Percentiles rank a stretch among this genome's conserved stretches.
These are phyloP conservation scores for Cordyceps javanica DNA, from an alignment of 2,329 filamentous ascomycete genomes.

Conservation along the genomic window DNA sequence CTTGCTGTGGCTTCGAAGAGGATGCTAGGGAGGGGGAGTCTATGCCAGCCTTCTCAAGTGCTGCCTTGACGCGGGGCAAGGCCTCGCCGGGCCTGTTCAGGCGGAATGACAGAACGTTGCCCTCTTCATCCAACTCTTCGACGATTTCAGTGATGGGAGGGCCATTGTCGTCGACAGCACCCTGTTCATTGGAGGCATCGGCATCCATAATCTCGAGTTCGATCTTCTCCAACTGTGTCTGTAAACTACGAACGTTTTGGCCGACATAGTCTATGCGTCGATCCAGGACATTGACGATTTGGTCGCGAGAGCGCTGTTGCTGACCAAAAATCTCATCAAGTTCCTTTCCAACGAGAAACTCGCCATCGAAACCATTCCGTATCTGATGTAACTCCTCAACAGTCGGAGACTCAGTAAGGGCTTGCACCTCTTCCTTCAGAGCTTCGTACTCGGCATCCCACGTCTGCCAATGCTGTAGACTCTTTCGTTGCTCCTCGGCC, in stretches of 20 bases:
- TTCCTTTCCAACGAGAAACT: constrained; percentile 54
- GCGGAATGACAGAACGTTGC: constrained; percentile 67
- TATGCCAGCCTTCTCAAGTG: constrained; percentile 71
- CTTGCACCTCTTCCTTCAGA: constrained; percentile 73
- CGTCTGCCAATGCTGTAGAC: constrained; percentile 80
- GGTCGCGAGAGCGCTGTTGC: constrained; percentile 23
- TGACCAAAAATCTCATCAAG: constrained; percentile 41
- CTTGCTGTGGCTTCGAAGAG: neutral
- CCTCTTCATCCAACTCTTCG: constrained; percentile 87
- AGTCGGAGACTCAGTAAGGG: constrained; percentile 39
- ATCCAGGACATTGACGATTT: constrained; percentile 56
- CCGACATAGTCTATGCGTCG: constrained; percentile 85
- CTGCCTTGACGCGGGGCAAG: constrained; percentile 62
- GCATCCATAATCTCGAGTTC: constrained; percentile 65
- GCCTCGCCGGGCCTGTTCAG: constrained; percentile 62
- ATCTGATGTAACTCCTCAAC: constrained; percentile 50
- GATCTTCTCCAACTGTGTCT: constrained; percentile 63
- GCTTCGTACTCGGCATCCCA: constrained; percentile 91
- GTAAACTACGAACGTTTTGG: constrained; percentile 68
- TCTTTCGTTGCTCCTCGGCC: constrained; percentile 61
- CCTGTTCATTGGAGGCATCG: constrained; percentile 52
- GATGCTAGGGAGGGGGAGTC: neutral
- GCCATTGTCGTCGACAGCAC: constrained; percentile 59
- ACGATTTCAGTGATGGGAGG: constrained; percentile 84
- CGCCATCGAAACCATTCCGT: constrained; percentile 53